These are phyloP conservation scores for Penicillium argentinense DNA, from an alignment of 495 filamentous ascomycete species.

Conservation along the genomic window DNA sequence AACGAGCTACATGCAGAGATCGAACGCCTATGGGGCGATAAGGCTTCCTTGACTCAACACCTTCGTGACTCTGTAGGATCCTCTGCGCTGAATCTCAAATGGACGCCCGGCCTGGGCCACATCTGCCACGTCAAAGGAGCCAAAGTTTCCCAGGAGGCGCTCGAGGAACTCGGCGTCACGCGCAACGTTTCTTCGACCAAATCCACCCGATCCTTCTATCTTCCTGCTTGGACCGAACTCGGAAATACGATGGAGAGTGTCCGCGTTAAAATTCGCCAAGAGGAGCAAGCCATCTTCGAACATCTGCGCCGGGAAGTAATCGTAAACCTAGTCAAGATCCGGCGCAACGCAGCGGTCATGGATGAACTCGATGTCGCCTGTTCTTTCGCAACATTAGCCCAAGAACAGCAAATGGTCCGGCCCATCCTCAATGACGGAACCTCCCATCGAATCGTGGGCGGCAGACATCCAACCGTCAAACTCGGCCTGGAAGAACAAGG, in stretches of 20 bases:
- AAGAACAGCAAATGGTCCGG: constrained; percentile 68
- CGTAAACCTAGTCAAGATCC: constrained; percentile 73
- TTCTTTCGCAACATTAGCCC: constrained; percentile 75
- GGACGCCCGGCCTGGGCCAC: constrained; percentile 81
- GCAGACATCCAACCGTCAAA: constrained; percentile 88
- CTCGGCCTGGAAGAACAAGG: constrained; percentile 76
- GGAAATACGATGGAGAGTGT: constrained; percentile 71
- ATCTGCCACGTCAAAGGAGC: constrained; percentile 84
- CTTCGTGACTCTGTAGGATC: constrained; percentile 59
- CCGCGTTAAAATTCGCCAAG: constrained; percentile 71
- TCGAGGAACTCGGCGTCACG: constrained; percentile 48
- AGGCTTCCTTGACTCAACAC: constrained; percentile 54
- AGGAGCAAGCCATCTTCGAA: constrained; percentile 75
- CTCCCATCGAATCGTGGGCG: constrained; percentile 69
- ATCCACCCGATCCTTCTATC: constrained; percentile 79
- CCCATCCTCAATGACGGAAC: constrained; percentile 64
- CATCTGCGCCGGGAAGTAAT: constrained; percentile 73
- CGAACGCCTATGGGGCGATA: constrained; percentile 55
- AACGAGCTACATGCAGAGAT: constrained; percentile 65
- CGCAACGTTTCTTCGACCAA: constrained; percentile 74
- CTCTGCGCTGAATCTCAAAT: constrained; percentile 69
- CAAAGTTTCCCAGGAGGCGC: constrained; percentile 58
- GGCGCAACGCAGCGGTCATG: constrained; percentile 82
- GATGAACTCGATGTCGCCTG: constrained; percentile 90
- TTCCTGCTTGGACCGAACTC: constrained; percentile 78